Evolutionary conservation across 73 alveolate genomes (phyloP), one percentile per base, ranked within the genome.

Genomic region (Durusdinium trenchii): DNA sequence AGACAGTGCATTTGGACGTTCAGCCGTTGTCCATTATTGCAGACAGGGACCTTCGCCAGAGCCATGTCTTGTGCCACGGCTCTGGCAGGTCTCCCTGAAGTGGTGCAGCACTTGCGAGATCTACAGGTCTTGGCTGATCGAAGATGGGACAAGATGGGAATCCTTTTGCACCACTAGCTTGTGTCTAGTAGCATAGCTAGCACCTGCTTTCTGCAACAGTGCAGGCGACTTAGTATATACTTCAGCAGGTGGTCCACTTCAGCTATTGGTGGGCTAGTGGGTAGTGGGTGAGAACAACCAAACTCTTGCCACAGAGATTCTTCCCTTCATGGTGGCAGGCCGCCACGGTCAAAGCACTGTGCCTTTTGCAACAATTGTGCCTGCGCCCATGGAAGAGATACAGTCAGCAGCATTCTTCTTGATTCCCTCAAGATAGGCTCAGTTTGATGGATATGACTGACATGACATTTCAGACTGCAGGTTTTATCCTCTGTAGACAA

Each of bases 71-170:
- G n/a, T n/a, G n/a, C n/a, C n/a, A n/a, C n/a, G n/a, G n/a, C 45
- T 67, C 36, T 43, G 48, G 67, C 48, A 89, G 96, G 98, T 92
- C 38, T 71, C 89, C 26, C 28, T 92, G 50, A 69, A 75, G 87
- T 92, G 98, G 98, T 92, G 98, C 61, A 69, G 91, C 98, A 92
- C 98, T 57, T 92, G 98, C 75, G 98, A 92, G 36, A 92, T 92
- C 91, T 92, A 92, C 91, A 69, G 98, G 98, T 81, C 81, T 60
- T 60, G 73, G 73, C 18, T 60, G 73, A 1, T 23, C 73, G 30
- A 16, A 57, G 12, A 57, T 60, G 30, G 73, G 30, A 32, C 18
- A 60, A 23, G 57, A 14, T 26, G 86, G 14, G 85, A 1, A 9
- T 52, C 51, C 52, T 38, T n/a, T 73, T 12, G 18, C 40, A 36